Evolutionary conservation across 2,329 filamentous ascomycete genomes (phyloP).

Genomic region (Hypoxylon sp.): DNA sequence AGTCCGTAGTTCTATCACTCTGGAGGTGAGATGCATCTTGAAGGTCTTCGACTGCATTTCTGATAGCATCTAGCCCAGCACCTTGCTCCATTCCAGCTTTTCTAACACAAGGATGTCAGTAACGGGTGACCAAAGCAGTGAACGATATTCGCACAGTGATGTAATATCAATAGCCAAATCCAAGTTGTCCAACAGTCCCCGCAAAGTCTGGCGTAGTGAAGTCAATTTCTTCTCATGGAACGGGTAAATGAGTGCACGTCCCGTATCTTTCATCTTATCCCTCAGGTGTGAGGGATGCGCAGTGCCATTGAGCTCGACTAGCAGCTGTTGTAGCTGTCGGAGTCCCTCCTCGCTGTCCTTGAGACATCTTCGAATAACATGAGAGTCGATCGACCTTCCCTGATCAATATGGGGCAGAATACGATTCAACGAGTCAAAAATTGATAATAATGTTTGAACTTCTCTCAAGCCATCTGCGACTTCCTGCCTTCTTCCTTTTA

Average conservation of each 20-base stretch:
- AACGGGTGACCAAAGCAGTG: not conserved
- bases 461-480: not conserved
- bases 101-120: not conserved
- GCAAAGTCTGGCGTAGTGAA: constrained; percentile 4
- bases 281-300: not conserved
- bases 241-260: not conserved
- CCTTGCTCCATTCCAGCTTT: not conserved
- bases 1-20: not conserved
- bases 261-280: constrained; percentile 2
- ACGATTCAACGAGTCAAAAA: not conserved
- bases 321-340: not conserved
- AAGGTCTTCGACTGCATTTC: not conserved
- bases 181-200: constrained; percentile 1
- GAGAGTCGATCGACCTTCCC: not conserved
- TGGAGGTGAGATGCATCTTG: not conserved
- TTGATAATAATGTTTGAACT: constrained; percentile 1
- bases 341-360: not conserved
- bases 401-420: constrained; percentile 1
- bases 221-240: not conserved
- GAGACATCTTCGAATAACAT: constrained; percentile 8
- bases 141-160: not conserved
- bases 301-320: not conserved
- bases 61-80: not conserved
- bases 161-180: not conserved
- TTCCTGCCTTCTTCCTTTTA: constrained; percentile 4